Percentiles rank a stretch among this genome's conserved stretches.
Conservation (phyloP, 495 filamentous ascomycete species). For the Aspergillus biplanus region DNA sequence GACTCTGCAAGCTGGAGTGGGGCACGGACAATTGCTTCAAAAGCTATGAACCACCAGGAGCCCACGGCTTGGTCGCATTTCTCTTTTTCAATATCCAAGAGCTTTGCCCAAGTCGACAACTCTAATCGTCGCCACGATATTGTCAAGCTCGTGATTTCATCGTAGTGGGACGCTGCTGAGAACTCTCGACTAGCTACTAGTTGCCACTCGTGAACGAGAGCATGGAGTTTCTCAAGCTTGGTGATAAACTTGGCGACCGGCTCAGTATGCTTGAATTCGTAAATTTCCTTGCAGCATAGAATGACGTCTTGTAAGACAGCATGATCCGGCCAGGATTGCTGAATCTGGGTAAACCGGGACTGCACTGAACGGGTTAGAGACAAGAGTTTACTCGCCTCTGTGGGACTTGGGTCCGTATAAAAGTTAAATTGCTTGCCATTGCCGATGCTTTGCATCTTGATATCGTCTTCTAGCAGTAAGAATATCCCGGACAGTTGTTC, state of each 20-base stretch:
- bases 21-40: conserved; percentile 79
- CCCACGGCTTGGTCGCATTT: conserved; percentile 74
- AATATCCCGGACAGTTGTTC: conserved; percentile 67
- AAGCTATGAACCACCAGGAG: conserved; percentile 97
- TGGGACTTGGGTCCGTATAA: conserved; percentile 78
- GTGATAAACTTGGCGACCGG: conserved; percentile 84
- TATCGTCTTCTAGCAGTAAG: conserved; percentile 61
- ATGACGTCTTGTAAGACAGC: conserved; percentile 77
- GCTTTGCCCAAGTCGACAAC: conserved; percentile 83
- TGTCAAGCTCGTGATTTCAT: conserved; percentile 73
- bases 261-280: conserved; percentile 76
- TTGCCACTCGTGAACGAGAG: conserved; percentile 88
- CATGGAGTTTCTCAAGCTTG: conserved; percentile 82
- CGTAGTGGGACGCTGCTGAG: conserved; percentile 67
- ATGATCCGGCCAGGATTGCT: conserved; percentile 71
- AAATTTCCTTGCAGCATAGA: conserved; percentile 68
- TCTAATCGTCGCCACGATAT: conserved; percentile 90
- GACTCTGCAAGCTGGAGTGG: conserved; percentile 64
- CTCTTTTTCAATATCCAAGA: conserved; percentile 84
- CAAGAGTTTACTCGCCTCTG: conserved; percentile 72
- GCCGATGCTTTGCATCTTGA: conserved; percentile 43
- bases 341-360: conserved; percentile 70
- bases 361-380: conserved; percentile 65
- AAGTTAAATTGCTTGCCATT: conserved; percentile 71
- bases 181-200: conserved; percentile 80